Base-by-base conservation (phyloP, 768 basidiomycete species). In the Lyophyllum shimeji region DNA sequence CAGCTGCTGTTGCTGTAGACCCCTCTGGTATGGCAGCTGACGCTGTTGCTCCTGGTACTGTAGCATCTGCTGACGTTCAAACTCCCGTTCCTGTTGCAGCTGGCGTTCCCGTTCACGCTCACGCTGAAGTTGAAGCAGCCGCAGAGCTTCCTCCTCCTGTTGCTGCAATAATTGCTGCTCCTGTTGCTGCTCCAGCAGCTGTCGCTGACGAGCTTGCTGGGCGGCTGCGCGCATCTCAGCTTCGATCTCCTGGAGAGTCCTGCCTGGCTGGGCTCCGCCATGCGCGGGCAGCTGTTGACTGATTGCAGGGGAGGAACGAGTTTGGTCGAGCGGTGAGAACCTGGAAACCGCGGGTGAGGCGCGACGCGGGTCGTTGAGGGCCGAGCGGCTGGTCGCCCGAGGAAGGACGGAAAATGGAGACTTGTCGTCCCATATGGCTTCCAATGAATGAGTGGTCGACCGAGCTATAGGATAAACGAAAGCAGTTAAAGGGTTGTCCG, bases 351-450 rank as follows among this genome's bases (percentile, higher is more conserved):
- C 57, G 57, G 75, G 67, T 58, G 74, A 59, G 49, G 67, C 63
- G 56, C 70, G 63, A 44, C 66, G 66, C 47, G 68, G 68, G 45
- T 69, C 74, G 52, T 69, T 70, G 24, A 74, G 69, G 21, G 69
- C 60, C 21, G 77, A 67, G 59, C 81, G 80, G 60, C 67, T 67
- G 63, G 82, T 85, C 53, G 70, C 58, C 34, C 81, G 76, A 39
- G 85, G 79, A 57, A 92, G 76, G 48, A 85, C 76, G 33, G 87
- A 88, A 66, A 89, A 88, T 0, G 83, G 82, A 11, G 89, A 90
- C 67, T 82, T 88, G 74, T 92, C 86, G 51, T 89, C 86, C 90
- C 90, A 93, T 64, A 91, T 84, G 13, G 89, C 82, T 62, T 90
- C 88, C 34, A 88, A 74, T 18, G 85, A 84, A 39, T 78, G 72